Evolutionary conservation across 345 rosid species (phyloP).

Genomic region (Gynandropsis gynandra): DNA sequence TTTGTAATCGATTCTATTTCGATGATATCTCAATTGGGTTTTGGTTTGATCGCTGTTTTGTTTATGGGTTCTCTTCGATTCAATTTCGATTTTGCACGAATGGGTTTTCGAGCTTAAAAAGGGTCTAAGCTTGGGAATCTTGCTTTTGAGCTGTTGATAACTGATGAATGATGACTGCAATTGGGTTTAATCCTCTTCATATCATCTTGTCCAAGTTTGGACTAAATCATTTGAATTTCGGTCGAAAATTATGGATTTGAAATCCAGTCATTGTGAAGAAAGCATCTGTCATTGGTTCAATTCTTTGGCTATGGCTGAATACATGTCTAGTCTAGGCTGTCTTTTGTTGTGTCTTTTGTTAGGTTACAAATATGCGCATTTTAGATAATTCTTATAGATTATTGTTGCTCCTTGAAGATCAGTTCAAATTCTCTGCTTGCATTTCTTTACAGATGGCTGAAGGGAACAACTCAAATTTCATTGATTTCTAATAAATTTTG

Average conservation of each 20-base stretch:
- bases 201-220: slow-evolving; percentile 4
- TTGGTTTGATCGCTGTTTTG: slow-evolving; percentile 10
- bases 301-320: no score
- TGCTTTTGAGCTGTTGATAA: slow-evolving; percentile 9
- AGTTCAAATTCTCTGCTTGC: background rate
- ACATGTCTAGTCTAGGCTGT: no score
- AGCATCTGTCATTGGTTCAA: no score
- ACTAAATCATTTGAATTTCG: background rate
- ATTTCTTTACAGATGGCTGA: background rate
- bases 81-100: slow-evolving; percentile 13
- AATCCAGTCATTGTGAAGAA: no score
- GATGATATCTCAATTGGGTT: slow-evolving; percentile 8
- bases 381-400: background rate
- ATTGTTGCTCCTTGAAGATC: background rate
- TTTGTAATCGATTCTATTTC: background rate
- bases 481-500: slow-evolving; percentile 7
- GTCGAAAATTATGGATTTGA: background rate
- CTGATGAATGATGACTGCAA: slow-evolving; percentile 1
- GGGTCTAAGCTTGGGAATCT: slow-evolving; percentile 2
- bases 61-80: slow-evolving; percentile 7
- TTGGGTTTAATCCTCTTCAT: background rate
- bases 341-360: no score
- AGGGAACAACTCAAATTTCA: background rate
- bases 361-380: no score
- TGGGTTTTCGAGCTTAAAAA: slow-evolving; percentile 13